Evolutionary conservation across 1,139 yeast genomes (phyloP).

Genomic region (Suhomyces bokatorum): DNA sequence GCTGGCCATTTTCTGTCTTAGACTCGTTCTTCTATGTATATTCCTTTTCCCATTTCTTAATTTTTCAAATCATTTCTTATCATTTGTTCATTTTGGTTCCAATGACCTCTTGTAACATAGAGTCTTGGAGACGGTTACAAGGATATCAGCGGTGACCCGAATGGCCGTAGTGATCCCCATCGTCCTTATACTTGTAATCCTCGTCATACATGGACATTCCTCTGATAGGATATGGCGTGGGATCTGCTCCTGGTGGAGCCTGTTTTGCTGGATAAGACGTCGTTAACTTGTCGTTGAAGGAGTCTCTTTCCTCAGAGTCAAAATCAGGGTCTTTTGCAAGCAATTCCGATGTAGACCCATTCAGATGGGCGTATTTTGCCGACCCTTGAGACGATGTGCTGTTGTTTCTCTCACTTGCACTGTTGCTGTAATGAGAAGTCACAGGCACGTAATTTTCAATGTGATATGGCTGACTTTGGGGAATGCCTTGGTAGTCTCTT

Average conservation of each 20-base stretch:
- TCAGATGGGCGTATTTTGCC: neutral
- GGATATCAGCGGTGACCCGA: neutral
- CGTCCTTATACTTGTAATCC: conserved; percentile 7
- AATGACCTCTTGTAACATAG: neutral
- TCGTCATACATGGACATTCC: conserved; percentile 23
- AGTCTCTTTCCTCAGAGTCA: neutral
- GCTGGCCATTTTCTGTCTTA: too few relatives aligned
- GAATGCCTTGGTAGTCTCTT: too few relatives aligned
- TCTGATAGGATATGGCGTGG: conserved; percentile 25
- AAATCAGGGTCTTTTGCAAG: neutral
- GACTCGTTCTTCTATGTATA: too few relatives aligned
- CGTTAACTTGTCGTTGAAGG: neutral
- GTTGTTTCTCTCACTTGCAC: conserved; percentile 2
- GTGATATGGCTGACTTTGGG: neutral
- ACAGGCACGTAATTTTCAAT: neutral
- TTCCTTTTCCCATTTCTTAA: too few relatives aligned
- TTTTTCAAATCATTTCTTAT: too few relatives aligned
- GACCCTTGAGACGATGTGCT: conserved; percentile 6
- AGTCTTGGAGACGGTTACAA: too few relatives aligned
- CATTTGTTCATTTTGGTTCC: too few relatives aligned
- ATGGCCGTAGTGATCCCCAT: neutral
- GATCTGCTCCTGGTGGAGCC: conserved; percentile 1
- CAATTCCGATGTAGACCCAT: conserved; percentile 3
- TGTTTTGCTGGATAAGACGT: conserved; percentile 6
- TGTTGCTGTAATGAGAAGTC: neutral